Base-by-base conservation (phyloP, 805 yeast species). In the Saccharomycopsis sp. region DNA sequence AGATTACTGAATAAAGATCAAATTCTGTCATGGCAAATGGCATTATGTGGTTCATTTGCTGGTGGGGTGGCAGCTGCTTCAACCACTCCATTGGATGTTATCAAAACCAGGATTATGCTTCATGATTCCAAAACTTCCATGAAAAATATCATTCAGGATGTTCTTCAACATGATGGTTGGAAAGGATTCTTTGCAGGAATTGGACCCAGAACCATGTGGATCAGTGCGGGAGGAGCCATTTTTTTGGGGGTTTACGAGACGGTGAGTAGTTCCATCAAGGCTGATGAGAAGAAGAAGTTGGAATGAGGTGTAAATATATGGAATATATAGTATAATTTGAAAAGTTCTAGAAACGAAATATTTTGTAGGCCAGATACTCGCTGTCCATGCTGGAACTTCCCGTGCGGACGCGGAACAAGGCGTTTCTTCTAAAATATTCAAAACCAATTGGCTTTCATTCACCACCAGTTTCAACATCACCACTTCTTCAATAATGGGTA, bases 191-290 rank as follows among this genome's bases (percentile, higher is more conserved):
- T 75, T 55, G 72, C 72, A 36, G 99, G 99, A 12, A 69, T 89
- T 21, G 96, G 95, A 1, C 97, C 99, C 3, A 70, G 99, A 57
- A 88, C 96, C 0, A 68, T 83, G 74, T 92, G 98, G 98, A 89
- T 92, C 42, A 79, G 94, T 62, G 92, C 94, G 3, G 99, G 99
- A 17, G 99, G 99, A 21, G 96, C 97, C 14, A 87, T 94, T 14
- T 92, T 94, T 64, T 65, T 92, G 42, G 99, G 99, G 3, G 84
- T 85, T 41, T 92, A 92, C 55, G 99, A 94, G 60, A 59, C 78
- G 18, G 80, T 75, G n/a, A n/a, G n/a, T n/a, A n/a, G n/a, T n/a
- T n/a, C n/a, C n/a, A n/a, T n/a, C n/a, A n/a, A n/a, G n/a, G n/a
- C n/a, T n/a, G n/a, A n/a, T n/a, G n/a, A n/a, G n/a, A n/a, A n/a